These are phyloP conservation scores for Podaxis mareebaensis DNA, from an alignment of 768 basidiomycete species.

Conservation along the genomic window DNA sequence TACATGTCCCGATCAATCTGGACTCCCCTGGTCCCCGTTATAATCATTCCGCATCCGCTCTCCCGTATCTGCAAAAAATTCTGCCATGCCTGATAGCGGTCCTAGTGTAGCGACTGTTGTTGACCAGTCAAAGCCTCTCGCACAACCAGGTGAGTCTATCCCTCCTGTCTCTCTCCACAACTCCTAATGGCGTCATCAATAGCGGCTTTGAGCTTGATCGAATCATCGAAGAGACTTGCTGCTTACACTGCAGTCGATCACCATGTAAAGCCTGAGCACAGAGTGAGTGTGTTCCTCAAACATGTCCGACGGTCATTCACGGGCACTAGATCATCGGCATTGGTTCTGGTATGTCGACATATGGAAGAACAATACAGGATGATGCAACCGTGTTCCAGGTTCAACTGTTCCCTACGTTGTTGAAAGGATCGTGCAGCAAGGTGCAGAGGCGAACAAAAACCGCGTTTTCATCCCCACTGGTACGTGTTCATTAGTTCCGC, in stretches of 20 bases:
- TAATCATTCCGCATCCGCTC: background rate
- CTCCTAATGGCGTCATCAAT: background rate
- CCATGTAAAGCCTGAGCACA: slow-evolving; percentile 81
- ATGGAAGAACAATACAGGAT: background rate
- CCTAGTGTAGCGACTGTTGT: background rate
- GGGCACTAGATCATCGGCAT: slow-evolving; percentile 77
- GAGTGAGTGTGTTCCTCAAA: slow-evolving; percentile 45
- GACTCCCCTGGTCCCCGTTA: background rate
- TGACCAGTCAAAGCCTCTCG: background rate
- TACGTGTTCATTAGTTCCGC: slow-evolving; percentile 26
- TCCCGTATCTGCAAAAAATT: background rate
- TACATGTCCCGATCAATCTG: background rate
- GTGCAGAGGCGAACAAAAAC: slow-evolving; percentile 67
- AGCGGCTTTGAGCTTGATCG: slow-evolving; percentile 49
- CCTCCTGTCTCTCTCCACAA: background rate
- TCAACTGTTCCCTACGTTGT: slow-evolving; percentile 97
- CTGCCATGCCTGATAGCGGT: slow-evolving; percentile 5
- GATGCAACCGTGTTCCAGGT: slow-evolving; percentile 38
- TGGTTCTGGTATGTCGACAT: slow-evolving; percentile 63
- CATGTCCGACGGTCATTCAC: background rate
- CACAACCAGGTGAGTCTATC: background rate
- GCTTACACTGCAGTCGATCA: slow-evolving; percentile 94
- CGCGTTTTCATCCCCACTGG: slow-evolving; percentile 92
- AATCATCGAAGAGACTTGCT: slow-evolving; percentile 85
- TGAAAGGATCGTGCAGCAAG: slow-evolving; percentile 89